These are phyloP conservation scores for Exophiala phaeomuriformis DNA, from an alignment of 2,329 filamentous ascomycete genomes.

Conservation along the genomic window DNA sequence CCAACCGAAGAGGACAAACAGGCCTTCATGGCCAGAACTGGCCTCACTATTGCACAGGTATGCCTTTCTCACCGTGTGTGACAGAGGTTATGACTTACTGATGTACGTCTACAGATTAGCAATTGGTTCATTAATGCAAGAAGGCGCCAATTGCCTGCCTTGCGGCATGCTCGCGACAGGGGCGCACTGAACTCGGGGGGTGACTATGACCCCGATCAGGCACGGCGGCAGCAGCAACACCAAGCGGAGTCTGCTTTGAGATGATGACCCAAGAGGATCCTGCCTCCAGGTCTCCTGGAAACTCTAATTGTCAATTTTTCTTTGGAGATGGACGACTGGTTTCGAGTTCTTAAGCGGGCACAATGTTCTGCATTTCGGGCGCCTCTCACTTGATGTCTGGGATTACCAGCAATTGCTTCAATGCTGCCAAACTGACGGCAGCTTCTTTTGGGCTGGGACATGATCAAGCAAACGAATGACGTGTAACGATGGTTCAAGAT, in stretches of 20 bases:
- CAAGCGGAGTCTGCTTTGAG: not conserved
- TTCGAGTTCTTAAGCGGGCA: not conserved
- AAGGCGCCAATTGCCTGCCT: constrained; percentile 41
- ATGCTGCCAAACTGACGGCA: not conserved
- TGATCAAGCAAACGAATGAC: not conserved
- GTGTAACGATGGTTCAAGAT: not conserved
- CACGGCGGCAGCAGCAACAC: constrained; percentile 8
- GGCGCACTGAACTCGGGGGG: constrained; percentile 1
- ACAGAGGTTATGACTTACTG: not conserved
- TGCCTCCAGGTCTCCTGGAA: not conserved
- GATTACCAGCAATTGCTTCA: not conserved
- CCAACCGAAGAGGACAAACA: constrained; percentile 84
- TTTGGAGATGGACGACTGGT: not conserved
- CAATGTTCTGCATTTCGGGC: not conserved
- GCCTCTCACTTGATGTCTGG: not conserved
- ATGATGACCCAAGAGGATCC: not conserved
- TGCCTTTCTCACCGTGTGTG: constrained; percentile 12
- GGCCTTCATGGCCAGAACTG: constrained; percentile 67
- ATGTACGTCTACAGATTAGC: constrained; percentile 38
- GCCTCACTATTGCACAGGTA: constrained; percentile 64
- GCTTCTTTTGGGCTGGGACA: not conserved
- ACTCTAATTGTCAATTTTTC: not conserved
- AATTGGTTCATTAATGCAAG: constrained; percentile 50
- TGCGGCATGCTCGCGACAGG: constrained; percentile 29
- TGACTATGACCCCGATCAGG: constrained; percentile 16